phyloP scores from a whole-genome alignment of 2,329 filamentous ascomycete genomes.

The Sarocladiaceae sp. region DNA sequence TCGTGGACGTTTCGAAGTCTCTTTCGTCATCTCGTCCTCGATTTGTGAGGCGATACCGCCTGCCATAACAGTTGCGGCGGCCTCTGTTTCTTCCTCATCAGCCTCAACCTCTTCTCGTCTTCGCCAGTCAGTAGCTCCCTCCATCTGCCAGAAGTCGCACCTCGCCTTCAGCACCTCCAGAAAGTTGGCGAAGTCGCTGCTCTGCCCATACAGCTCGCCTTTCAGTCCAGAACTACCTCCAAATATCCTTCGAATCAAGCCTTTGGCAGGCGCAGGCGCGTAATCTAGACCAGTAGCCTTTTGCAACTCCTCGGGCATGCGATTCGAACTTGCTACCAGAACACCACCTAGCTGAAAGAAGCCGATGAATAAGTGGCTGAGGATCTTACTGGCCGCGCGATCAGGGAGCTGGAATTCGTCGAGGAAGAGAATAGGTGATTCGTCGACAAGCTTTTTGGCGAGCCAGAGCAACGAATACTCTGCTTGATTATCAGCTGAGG shows the following conservation, averaged over 20 bases:
- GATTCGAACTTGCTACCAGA: slow-evolving; percentile 74
- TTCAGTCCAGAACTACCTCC: slow-evolving; percentile 29
- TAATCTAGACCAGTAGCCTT: slow-evolving; percentile 72
- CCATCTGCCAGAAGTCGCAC: slow-evolving; percentile 83
- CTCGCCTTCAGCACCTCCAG: slow-evolving; percentile 71
- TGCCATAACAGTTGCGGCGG: neutral
- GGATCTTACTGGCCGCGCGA: slow-evolving; percentile 70
- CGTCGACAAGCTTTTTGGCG: slow-evolving; percentile 70
- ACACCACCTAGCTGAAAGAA: slow-evolving; percentile 84
- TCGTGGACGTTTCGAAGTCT: slow-evolving; percentile 20
- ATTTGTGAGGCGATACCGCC: neutral
- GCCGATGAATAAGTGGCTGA: slow-evolving; percentile 71
- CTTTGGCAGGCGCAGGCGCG: slow-evolving; percentile 48
- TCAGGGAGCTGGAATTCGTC: slow-evolving; percentile 85
- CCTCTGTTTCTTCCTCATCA: neutral
- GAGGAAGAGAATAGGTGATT: slow-evolving; percentile 71
- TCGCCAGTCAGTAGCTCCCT: slow-evolving; percentile 69
- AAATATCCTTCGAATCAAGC: slow-evolving; percentile 45
- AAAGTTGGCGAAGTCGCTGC: slow-evolving; percentile 72
- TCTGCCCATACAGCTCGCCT: slow-evolving; percentile 53
- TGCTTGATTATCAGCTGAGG: slow-evolving; percentile 17
- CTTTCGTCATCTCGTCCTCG: slow-evolving; percentile 13
- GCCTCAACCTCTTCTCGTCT: slow-evolving; percentile 40
- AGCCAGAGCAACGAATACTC: slow-evolving; percentile 69
- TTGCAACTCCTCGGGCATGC: slow-evolving; percentile 76